Percentiles rank a stretch among this genome's conserved stretches.
These are phyloP conservation scores for Kodamaea anthophila DNA, from an alignment of 1,139 yeast genomes.

Conservation along the genomic window DNA sequence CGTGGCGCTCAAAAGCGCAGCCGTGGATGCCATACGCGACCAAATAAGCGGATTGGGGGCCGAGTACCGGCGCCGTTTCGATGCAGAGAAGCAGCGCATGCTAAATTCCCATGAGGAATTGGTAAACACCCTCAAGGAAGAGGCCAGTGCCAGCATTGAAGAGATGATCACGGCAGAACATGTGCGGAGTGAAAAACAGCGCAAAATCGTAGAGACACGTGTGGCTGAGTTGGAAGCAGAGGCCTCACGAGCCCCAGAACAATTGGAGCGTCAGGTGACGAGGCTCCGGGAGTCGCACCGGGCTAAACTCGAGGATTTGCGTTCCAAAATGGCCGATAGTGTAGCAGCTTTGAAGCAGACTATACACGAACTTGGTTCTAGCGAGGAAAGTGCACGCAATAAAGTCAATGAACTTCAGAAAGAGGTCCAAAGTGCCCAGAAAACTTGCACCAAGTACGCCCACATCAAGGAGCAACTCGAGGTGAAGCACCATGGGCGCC, in stretches of 20 bases:
- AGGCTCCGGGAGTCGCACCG: slow-evolving; percentile 24
- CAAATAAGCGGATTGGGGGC: slow-evolving; percentile 13
- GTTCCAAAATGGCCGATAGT: slow-evolving; percentile 18
- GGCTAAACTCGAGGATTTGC: slow-evolving; percentile 15
- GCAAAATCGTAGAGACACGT: slow-evolving; percentile 13
- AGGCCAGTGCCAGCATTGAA: slow-evolving; percentile 30
- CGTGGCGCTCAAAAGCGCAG: no score
- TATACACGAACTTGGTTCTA: slow-evolving; percentile 10
- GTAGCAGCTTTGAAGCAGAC: slow-evolving; percentile 13
- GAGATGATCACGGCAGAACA: slow-evolving; percentile 22
- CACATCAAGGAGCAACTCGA: slow-evolving; percentile 9
- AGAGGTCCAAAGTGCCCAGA: neutral
- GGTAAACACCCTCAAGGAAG: slow-evolving; percentile 32
- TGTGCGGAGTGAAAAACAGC: slow-evolving; percentile 21
- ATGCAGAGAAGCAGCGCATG: slow-evolving; percentile 12
- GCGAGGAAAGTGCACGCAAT: slow-evolving; percentile 5
- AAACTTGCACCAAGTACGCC: slow-evolving; percentile 6
- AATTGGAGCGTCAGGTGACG: slow-evolving; percentile 19
- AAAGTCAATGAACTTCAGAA: neutral
- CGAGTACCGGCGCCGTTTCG: slow-evolving; percentile 22
- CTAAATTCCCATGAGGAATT: slow-evolving; percentile 10
- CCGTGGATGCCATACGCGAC: no score
- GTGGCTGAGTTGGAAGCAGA: slow-evolving; percentile 13
- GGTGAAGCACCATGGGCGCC: slow-evolving; percentile 13
- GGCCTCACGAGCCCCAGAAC: slow-evolving; percentile 13